phyloP scores from a whole-genome alignment of 768 basidiomycete species.

The Tephrocybe sp. region DNA sequence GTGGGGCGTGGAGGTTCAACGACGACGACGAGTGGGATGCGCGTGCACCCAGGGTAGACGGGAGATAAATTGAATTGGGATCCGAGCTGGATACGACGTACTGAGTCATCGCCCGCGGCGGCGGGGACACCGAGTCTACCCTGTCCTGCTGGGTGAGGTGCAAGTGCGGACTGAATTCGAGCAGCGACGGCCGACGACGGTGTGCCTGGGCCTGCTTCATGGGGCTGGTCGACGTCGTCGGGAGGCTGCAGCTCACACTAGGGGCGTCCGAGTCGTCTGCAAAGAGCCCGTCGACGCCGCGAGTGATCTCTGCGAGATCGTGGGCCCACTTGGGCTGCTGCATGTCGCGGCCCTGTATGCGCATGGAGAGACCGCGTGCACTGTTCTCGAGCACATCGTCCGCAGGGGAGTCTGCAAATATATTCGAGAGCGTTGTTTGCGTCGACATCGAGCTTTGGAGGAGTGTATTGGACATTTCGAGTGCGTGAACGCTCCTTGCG shows the following conservation, averaged over 20 bases:
- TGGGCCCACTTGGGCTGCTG: constrained; percentile 64
- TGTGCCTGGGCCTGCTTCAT: constrained; percentile 6
- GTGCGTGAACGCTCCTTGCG: constrained; percentile 79
- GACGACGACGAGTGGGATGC: constrained; percentile 30
- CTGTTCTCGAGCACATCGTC: constrained; percentile 50
- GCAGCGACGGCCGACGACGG: constrained; percentile 46
- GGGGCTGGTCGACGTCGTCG: constrained; percentile 27
- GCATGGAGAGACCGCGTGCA: constrained; percentile 51
- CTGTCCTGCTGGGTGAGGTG: constrained; percentile 53
- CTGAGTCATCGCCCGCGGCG: constrained; percentile 76
- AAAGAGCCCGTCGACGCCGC: constrained; percentile 62
- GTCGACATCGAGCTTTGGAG: constrained; percentile 77
- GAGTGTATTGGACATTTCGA: constrained; percentile 83
- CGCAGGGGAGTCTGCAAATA: constrained; percentile 46
- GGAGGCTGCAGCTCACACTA: constrained; percentile 46
- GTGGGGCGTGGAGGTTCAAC: constrained; percentile 17
- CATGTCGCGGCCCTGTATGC: constrained; percentile 44
- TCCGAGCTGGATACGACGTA: constrained; percentile 62
- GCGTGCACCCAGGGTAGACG: constrained; percentile 71
- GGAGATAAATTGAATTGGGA: constrained; percentile 54
- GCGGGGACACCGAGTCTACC: constrained; percentile 57
- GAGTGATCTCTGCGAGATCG: constrained; percentile 64
- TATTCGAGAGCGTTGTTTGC: constrained; percentile 49
- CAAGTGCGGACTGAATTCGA: constrained; percentile 46
- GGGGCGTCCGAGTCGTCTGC: constrained; percentile 25